Evolutionary conservation across 495 filamentous ascomycete species (phyloP), one percentile per base, ranked within the genome.

Genomic region (Aspergillus hancockii): DNA sequence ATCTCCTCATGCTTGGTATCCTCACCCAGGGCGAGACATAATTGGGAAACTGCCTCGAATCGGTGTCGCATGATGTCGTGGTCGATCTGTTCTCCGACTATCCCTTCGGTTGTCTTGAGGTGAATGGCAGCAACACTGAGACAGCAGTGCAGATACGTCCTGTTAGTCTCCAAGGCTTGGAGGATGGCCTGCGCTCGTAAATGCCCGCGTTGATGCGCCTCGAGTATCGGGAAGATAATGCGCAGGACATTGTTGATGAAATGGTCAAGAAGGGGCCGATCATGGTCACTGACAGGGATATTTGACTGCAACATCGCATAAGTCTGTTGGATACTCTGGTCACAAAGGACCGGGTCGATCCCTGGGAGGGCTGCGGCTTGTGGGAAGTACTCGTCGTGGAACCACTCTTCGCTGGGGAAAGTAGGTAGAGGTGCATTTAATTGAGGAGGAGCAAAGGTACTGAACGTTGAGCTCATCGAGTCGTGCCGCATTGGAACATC

Each of bases 71-170:
- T 89, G 63, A 98, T 96, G 68, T 98, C 92, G 64, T 86, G 84
- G 74, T 98, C 93, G 58, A 91, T 87, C 61, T 92, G 85, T 57
- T 96, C 91, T 32, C 83, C 85, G 43, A 79, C 75, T 19, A 90
- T 71, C 30, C 86, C 75, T 60, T 78, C 75, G 0, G 88, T 90
- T 0, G 90, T 87, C 79, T 97, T 98, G 65, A 89, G 86, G 73
- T 98, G 94, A 65, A 95, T 89, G n/a, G 93, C 93, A 14, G 94
- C 83, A 61, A 97, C 93, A 79, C 92, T 96, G 57, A 98, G 79
- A 75, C 94, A 98, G 75, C 93, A 97, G 76, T 97, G 93, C 18
- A 97, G 80, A 73, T 97, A 98, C 60, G 84, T 89, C 69, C 91
- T 92, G 83, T 98, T 98, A 53, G 82, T 90, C 67, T 92, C 89